A percentile compares a stretch with the other conserved stretches of the same genome.
Evolutionary conservation across 2,329 filamentous ascomycete genomes (phyloP).

Genomic region (Neonectria ditissima): DNA sequence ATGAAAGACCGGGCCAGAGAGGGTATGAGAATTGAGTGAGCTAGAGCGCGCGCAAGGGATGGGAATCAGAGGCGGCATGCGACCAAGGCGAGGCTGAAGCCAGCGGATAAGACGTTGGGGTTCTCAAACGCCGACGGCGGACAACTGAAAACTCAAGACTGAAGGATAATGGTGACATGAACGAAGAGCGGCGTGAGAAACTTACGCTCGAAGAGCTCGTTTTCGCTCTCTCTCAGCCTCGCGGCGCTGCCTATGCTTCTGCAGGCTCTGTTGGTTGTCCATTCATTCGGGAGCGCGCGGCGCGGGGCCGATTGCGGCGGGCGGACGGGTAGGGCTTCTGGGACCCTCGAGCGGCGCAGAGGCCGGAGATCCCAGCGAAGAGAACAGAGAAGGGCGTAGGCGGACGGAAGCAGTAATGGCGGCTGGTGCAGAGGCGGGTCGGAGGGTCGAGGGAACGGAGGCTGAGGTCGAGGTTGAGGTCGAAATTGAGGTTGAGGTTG

Average conservation of each 20-base stretch:
- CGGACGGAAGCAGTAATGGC: slow-evolving; percentile 15
- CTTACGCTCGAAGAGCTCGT: slow-evolving; percentile 45
- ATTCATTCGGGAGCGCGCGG: slow-evolving; percentile 42
- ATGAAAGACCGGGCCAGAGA: background rate
- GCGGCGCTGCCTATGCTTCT: slow-evolving; percentile 46
- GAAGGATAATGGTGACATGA: background rate
- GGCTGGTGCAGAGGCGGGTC: slow-evolving; percentile 21
- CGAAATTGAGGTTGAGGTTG: slow-evolving; percentile 37
- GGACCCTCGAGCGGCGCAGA: slow-evolving; percentile 42
- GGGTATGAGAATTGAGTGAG: background rate
- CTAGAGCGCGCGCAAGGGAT: background rate
- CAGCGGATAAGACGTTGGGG: background rate
- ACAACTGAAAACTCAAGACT: background rate
- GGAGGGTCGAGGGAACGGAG: slow-evolving; percentile 5
- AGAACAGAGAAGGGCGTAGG: slow-evolving; percentile 22
- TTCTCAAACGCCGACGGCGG: background rate
- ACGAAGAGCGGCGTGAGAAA: slow-evolving; percentile 10
- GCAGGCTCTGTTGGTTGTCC: slow-evolving; percentile 46
- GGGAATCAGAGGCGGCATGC: slow-evolving; percentile 5
- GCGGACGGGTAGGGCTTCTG: slow-evolving; percentile 37
- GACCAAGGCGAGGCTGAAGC: slow-evolving; percentile 9
- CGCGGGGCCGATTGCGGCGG: slow-evolving; percentile 46
- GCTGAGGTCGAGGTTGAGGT: slow-evolving; percentile 21
- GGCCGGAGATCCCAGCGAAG: slow-evolving; percentile 46
- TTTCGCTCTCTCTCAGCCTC: slow-evolving; percentile 47